A percentile compares a stretch with the other conserved stretches of the same genome.
Evolutionary conservation across 2,329 filamentous ascomycete genomes (phyloP).

Genomic region (Sarocladiaceae sp.): DNA sequence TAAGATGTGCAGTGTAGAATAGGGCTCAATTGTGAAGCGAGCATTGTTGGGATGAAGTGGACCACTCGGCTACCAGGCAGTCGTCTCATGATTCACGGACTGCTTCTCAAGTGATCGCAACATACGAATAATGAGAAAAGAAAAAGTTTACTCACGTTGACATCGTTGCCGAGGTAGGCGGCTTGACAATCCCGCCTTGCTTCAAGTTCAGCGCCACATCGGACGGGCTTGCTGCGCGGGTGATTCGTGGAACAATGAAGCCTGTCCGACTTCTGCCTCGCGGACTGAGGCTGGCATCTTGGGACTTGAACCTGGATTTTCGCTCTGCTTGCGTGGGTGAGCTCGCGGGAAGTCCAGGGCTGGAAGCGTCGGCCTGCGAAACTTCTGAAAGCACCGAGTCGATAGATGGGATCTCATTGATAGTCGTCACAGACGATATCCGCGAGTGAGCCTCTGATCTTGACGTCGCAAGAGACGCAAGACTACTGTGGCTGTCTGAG

Average conservation of each 20-base stretch:
- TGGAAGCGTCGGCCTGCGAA: conserved; percentile 1
- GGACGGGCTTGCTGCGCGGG: conserved; percentile 15
- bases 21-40: too few relatives aligned
- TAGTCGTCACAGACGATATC: conserved; percentile 49
- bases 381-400: conserved; percentile 18
- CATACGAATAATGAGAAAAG: background rate
- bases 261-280: background rate
- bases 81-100: conserved; percentile 6
- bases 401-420: conserved; percentile 35
- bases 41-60: background rate
- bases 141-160: background rate
- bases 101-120: background rate
- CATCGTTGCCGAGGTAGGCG: conserved; percentile 2
- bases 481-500: conserved; percentile 49
- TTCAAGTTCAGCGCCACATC: conserved; percentile 21
- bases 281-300: conserved; percentile 5
- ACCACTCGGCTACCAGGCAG: background rate
- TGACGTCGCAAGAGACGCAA: conserved; percentile 45
- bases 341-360: background rate
- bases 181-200: background rate
- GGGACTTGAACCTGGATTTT: background rate
- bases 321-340: background rate
- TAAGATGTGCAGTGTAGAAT: background rate
- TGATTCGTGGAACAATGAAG: conserved; percentile 1
- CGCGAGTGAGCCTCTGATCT: conserved; percentile 45